phyloP scores from a whole-genome alignment of 768 basidiomycete species.

The Auricularia cornea region DNA sequence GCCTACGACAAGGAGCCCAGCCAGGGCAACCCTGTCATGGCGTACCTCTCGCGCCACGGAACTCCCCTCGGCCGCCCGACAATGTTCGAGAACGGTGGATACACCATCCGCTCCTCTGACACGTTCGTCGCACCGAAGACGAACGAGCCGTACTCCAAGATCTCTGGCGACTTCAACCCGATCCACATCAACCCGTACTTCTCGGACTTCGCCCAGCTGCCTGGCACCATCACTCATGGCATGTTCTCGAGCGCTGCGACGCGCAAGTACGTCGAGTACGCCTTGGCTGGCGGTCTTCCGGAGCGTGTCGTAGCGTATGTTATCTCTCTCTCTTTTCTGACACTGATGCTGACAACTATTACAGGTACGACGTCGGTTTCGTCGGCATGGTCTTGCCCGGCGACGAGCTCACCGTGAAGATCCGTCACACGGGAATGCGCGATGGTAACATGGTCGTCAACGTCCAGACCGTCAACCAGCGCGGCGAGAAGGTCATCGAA shows the following conservation, averaged over 20 bases:
- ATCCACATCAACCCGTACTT: constrained; percentile 99
- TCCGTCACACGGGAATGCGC: constrained; percentile 86
- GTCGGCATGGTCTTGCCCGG: constrained; percentile 95
- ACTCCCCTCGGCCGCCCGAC: constrained; percentile 64
- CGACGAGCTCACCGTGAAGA: constrained; percentile 76
- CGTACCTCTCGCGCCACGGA: constrained; percentile 91
- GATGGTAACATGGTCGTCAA: constrained; percentile 89
- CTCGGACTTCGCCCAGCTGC: constrained; percentile 84
- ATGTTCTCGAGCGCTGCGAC: constrained; percentile 96
- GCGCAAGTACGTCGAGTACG: constrained; percentile 83
- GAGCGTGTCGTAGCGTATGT: constrained; percentile 68
- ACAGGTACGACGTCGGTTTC: constrained; percentile 89
- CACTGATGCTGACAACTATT: constrained; percentile 6
- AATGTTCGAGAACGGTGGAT: constrained; percentile 79
- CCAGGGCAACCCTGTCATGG: constrained; percentile 87
- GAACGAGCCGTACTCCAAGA: constrained; percentile 91
- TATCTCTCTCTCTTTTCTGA: constrained; percentile 3
- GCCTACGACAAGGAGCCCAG: constrained; percentile 81
- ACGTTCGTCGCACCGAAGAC: constrained; percentile 78
- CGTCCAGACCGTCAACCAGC: constrained; percentile 75
- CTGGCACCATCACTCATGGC: constrained; percentile 96
- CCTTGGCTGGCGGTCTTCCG: constrained; percentile 88
- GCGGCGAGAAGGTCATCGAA: constrained; percentile 84
- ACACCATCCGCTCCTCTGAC: constrained; percentile 62
- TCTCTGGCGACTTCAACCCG: constrained; percentile 98